Evolutionary conservation across 2,329 filamentous ascomycete species (phyloP).

Genomic region (Claviceps paspali): DNA sequence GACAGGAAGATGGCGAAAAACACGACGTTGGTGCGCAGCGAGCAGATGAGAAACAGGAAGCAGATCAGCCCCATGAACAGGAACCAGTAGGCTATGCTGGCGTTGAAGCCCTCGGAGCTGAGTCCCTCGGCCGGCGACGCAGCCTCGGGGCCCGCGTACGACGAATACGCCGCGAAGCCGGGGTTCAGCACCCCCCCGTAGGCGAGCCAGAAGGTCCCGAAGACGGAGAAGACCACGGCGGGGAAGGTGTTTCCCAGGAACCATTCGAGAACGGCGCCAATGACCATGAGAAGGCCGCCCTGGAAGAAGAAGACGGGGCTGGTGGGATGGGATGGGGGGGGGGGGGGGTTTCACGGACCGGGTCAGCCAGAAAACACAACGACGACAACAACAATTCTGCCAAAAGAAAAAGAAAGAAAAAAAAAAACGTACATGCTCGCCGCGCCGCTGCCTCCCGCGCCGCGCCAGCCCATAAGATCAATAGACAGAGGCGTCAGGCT

Average conservation of each 20-base stretch:
- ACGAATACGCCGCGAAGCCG: slow-evolving; percentile 32
- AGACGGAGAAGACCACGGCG: slow-evolving; percentile 39
- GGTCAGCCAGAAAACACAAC: too few relatives aligned
- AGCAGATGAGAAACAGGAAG: slow-evolving; percentile 52
- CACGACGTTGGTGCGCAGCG: slow-evolving; percentile 55
- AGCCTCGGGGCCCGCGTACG: slow-evolving; percentile 22
- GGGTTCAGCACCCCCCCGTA: slow-evolving; percentile 40
- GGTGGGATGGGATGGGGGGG: too few relatives aligned
- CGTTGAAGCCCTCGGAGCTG: slow-evolving; percentile 33
- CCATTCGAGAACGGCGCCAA: slow-evolving; percentile 39
- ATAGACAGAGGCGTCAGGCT: slow-evolving; percentile 31
- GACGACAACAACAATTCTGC: too few relatives aligned
- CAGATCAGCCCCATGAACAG: slow-evolving; percentile 52
- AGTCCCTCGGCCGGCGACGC: slow-evolving; percentile 26
- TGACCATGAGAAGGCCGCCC: slow-evolving; percentile 35
- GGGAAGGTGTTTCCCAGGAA: slow-evolving; percentile 44
- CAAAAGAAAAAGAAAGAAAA: too few relatives aligned
- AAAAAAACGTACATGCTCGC: slow-evolving; percentile 27
- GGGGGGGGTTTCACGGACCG: too few relatives aligned
- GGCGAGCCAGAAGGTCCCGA: slow-evolving; percentile 39
- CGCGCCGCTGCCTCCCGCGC: slow-evolving; percentile 30
- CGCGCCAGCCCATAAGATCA: slow-evolving; percentile 40
- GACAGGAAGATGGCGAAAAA: slow-evolving; percentile 55
- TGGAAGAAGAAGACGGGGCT: slow-evolving; percentile 36
- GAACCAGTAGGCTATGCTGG: slow-evolving; percentile 45